Evolutionary conservation across 1,284 basidiomycete genomes (phyloP).

Genomic region (Trametes hirsuta): DNA sequence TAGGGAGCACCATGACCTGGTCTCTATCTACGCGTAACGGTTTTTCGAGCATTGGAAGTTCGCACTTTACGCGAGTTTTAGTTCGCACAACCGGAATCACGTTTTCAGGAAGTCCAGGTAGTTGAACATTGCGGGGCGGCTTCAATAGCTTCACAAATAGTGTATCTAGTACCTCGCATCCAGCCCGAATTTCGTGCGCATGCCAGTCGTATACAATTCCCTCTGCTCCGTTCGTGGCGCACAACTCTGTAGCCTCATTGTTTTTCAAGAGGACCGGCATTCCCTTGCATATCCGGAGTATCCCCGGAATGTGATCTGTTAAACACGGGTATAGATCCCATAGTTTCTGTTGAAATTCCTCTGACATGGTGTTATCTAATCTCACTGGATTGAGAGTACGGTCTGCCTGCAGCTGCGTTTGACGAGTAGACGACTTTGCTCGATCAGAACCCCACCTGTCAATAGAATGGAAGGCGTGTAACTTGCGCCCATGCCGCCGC

Average conservation of each 20-base stretch:
- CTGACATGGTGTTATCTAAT: background rate
- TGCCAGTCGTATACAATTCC: conserved; percentile 37
- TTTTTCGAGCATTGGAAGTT: conserved; percentile 30
- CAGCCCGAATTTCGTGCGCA: background rate
- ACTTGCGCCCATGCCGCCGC: conserved; percentile 27
- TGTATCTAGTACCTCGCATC: conserved; percentile 30
- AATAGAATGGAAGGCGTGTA: conserved; percentile 32
- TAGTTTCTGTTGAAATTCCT: conserved; percentile 26
- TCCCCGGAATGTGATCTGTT: conserved; percentile 30
- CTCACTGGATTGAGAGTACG: background rate
- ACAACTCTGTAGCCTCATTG: conserved; percentile 41
- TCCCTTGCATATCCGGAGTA: conserved; percentile 37
- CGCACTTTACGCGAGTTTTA: conserved; percentile 13
- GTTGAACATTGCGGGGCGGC: conserved; percentile 31
- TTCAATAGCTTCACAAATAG: conserved; percentile 40
- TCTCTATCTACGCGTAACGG: background rate
- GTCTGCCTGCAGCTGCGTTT: background rate
- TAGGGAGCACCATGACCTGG: background rate
- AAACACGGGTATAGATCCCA: conserved; percentile 29
- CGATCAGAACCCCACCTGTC: conserved; percentile 17
- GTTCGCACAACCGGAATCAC: conserved; percentile 37
- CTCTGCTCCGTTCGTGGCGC: conserved; percentile 45
- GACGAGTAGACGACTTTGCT: background rate
- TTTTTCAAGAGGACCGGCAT: conserved; percentile 42
- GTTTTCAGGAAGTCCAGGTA: conserved; percentile 39